Conservation (phyloP, 1,284 basidiomycete species). For the Leccinum subrobustum region DNA sequence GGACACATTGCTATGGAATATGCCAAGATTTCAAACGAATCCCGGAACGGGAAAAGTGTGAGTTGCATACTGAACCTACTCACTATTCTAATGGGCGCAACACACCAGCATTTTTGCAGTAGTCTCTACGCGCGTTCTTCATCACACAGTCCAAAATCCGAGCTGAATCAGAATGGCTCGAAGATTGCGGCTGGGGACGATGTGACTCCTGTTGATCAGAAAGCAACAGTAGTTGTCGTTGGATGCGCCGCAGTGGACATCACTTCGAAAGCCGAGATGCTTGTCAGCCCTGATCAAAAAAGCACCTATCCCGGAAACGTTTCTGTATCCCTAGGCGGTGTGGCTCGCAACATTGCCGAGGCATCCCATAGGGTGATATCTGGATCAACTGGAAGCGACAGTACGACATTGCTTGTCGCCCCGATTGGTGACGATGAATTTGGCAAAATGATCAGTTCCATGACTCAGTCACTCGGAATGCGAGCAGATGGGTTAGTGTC, state of each 20-base stretch:
- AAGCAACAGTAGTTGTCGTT: slow-evolving; percentile 59
- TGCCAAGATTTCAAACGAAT: slow-evolving; percentile 47
- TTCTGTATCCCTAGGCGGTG: slow-evolving; percentile 80
- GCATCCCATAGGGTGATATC: slow-evolving; percentile 69
- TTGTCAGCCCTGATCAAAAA: slow-evolving; percentile 36
- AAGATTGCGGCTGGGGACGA: neutral
- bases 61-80: slow-evolving; percentile 3
- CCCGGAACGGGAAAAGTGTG: slow-evolving; percentile 18
- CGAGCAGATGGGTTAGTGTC: slow-evolving; percentile 75
- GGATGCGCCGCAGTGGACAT: slow-evolving; percentile 89
- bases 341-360: slow-evolving; percentile 92
- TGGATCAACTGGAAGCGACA: slow-evolving; percentile 35
- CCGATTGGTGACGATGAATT: slow-evolving; percentile 70
- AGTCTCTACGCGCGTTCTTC: neutral
- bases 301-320: slow-evolving; percentile 86
- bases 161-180: neutral
- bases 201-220: slow-evolving; percentile 1
- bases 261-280: slow-evolving; percentile 51
- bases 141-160: neutral
- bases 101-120: slow-evolving; percentile 15
- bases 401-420: slow-evolving; percentile 53
- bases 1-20: slow-evolving; percentile 83
- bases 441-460: slow-evolving; percentile 59
- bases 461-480: slow-evolving; percentile 67
- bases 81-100: slow-evolving; percentile 2